Base-by-base conservation (phyloP, 1,284 basidiomycete genomes). In the Grifola frondosa region DNA sequence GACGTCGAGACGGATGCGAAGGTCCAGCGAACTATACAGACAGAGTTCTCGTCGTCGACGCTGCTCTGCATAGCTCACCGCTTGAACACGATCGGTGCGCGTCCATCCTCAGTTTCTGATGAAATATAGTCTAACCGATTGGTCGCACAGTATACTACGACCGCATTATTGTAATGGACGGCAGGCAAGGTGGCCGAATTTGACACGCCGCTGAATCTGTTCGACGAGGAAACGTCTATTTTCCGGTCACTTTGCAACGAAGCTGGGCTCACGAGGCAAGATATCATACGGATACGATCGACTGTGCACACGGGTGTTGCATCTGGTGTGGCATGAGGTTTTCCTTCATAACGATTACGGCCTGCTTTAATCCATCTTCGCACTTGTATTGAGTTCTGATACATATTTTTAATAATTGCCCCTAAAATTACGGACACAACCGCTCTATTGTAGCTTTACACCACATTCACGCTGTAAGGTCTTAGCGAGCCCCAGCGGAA, bases 1-100 rank as follows among this genome's bases (percentile, higher is more conserved):
- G 91, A 94, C 52, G 79, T 86, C 20, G 88, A 89, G 56, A 91
- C 85, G 21, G 88, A 91, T 60, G 75, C 84, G 3, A 84, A 84
- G 63, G 69, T 91, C 30, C 88, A 89, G 52, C 69, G 71, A 17
- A 89, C 87, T 0, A 88, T 92, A 45, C 78, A 81, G 54, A 74
- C 75, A 22, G 84, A 88, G 54, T 89, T 91, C 56, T 68, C 77
- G 1, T 52, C 68, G 2, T 75, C 74, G 16, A 84, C 80, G 0
- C 66, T 90, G 49, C 63, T 90, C 21, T 87, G 84, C 55, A 88
- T 90, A 40, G 87, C 87, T 3, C 85, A 88, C 64, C 74, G 89
- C 9, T 65, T 90, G 34, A 84, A 88, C 45, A 91, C 88, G 1
- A 86, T 94, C 39, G 77, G 79, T 72, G 36, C 24, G 65, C 68